phyloP scores from a whole-genome alignment of 2,329 filamentous ascomycete species.

The Beauveria bassiana region DNA sequence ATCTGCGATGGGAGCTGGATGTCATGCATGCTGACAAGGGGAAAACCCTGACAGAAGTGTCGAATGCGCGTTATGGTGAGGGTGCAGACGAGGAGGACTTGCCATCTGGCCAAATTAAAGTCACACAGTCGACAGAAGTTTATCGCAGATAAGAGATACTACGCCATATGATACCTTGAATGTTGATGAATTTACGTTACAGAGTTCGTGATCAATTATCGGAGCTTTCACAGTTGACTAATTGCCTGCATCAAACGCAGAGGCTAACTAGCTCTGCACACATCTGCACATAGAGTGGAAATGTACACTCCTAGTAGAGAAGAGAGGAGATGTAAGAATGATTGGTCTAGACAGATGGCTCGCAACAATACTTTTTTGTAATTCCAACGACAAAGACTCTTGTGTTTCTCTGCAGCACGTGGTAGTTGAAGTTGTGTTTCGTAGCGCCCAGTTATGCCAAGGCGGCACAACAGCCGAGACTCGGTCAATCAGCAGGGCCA shows the following conservation, averaged over 20 bases:
- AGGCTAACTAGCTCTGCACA: not conserved
- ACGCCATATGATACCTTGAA: not conserved
- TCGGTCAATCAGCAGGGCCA: too few species aligned
- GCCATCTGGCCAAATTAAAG: conserved; percentile 10
- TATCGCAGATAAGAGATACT: not conserved
- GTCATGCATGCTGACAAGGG: conserved; percentile 14
- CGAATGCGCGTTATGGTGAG: not conserved
- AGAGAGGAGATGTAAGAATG: too few species aligned
- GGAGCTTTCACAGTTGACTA: not conserved
- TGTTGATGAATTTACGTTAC: not conserved
- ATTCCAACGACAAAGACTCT: too few species aligned
- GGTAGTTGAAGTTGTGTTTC: too few species aligned
- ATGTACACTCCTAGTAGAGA: too few species aligned
- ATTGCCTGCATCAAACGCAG: not conserved
- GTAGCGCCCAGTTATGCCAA: too few species aligned
- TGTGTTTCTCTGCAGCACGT: too few species aligned
- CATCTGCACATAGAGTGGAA: not conserved
- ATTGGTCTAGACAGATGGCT: too few species aligned
- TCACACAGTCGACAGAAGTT: conserved; percentile 10
- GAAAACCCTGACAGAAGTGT: conserved; percentile 12
- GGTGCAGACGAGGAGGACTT: conserved; percentile 1
- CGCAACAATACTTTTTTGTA: too few species aligned
- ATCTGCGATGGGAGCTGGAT: conserved; percentile 16
- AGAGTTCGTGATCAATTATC: not conserved
- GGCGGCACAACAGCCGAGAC: too few species aligned